phyloP scores from a whole-genome alignment of 768 basidiomycete species.

The Tylopilus plumbeoviolaceoides region DNA sequence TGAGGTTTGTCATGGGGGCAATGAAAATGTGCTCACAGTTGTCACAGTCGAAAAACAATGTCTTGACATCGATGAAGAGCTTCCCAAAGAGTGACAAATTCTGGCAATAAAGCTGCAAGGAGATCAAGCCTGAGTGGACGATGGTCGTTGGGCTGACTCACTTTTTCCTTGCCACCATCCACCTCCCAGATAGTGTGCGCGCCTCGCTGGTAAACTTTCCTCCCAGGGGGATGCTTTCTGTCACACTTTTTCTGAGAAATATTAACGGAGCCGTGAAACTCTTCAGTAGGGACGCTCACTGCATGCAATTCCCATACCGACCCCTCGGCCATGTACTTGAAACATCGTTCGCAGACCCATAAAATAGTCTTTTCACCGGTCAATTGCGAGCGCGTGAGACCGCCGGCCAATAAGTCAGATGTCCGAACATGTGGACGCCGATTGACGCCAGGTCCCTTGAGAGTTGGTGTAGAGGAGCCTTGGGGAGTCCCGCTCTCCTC shows the following conservation, averaged over 20 bases:
- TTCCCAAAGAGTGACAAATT: conserved; percentile 95
- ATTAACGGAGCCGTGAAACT: conserved; percentile 14
- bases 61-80: conserved; percentile 98
- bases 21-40: conserved; percentile 54
- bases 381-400: conserved; percentile 45
- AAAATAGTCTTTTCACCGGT: conserved; percentile 50
- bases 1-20: background rate
- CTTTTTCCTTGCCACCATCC: conserved; percentile 84
- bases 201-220: conserved; percentile 86
- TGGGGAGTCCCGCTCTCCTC: conserved; percentile 40
- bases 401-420: conserved; percentile 66
- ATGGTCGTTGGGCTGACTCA: conserved; percentile 29
- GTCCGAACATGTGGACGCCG: conserved; percentile 69
- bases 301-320: conserved; percentile 68
- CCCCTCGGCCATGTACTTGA: conserved; percentile 91
- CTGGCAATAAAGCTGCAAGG: conserved; percentile 84
- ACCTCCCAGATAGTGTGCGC: conserved; percentile 94
- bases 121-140: background rate
- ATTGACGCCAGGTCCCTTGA: conserved; percentile 47
- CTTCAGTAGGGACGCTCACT: conserved; percentile 33
- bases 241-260: conserved; percentile 54
- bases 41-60: conserved; percentile 86
- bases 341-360: conserved; percentile 91
- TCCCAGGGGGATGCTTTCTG: conserved; percentile 73
- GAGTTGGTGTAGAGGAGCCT: conserved; percentile 22